Evolutionary conservation across 108 stramenopile genomes (phyloP).

Genomic region (Bacterosira constricta): DNA sequence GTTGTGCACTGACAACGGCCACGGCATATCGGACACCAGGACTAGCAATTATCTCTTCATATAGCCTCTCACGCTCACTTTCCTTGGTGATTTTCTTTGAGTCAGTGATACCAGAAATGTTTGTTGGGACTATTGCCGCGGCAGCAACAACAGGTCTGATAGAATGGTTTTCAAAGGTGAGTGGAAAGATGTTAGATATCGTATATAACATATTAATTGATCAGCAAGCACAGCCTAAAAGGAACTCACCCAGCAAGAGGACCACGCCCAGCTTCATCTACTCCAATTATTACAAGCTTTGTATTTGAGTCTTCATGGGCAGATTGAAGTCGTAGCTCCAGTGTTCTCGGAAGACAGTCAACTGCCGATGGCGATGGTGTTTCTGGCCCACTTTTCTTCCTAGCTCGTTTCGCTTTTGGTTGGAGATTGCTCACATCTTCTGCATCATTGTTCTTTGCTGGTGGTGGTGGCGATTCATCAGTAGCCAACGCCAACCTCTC

Average conservation of each 20-base stretch:
- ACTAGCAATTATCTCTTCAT: slow-evolving; percentile 43
- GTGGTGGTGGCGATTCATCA: not conserved
- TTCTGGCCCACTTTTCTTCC: not conserved
- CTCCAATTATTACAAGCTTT: slow-evolving; percentile 66
- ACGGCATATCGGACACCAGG: slow-evolving; percentile 82
- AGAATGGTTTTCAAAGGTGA: not conserved
- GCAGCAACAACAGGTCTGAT: slow-evolving; percentile 75
- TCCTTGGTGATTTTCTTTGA: slow-evolving; percentile 91
- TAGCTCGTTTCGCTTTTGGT: slow-evolving; percentile 5
- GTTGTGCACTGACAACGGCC: slow-evolving; percentile 72
- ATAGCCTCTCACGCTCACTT: slow-evolving; percentile 61
- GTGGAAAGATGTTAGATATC: slow-evolving; percentile 44
- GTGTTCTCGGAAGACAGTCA: slow-evolving; percentile 34
- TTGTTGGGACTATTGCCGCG: slow-evolving; percentile 64
- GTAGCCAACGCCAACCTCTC: slow-evolving; percentile 1
- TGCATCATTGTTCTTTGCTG: not conserved
- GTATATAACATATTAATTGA: not conserved
- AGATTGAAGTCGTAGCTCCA: slow-evolving; percentile 25
- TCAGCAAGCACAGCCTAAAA: slow-evolving; percentile 11
- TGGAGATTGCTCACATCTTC: not conserved
- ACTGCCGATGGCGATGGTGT: not conserved
- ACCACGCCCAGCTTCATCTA: slow-evolving; percentile 99
- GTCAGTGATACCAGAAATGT: slow-evolving; percentile 87
- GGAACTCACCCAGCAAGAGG: slow-evolving; percentile 87
- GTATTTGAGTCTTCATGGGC: not conserved